Evolutionary conservation across 495 filamentous ascomycete genomes (phyloP).

Genomic region (Lentithecium fluviatile): DNA sequence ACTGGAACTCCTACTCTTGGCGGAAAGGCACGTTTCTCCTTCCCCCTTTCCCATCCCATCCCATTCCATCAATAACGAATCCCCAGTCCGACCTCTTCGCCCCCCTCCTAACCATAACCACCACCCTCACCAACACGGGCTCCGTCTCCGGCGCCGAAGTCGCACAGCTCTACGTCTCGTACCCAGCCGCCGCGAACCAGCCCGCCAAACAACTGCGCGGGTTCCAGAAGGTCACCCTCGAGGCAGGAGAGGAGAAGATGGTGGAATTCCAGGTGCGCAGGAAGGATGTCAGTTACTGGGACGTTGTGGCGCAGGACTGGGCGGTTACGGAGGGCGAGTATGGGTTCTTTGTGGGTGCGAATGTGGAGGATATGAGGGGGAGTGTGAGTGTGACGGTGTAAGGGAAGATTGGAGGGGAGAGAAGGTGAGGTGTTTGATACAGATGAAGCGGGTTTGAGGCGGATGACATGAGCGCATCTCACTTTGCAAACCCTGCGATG

Average conservation of each 20-base stretch:
- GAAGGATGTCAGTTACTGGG: background rate
- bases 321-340: background rate
- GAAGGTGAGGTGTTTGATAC: too few species aligned
- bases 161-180: constrained; percentile 1
- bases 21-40: background rate
- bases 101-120: background rate
- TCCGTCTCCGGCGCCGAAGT: constrained; percentile 3
- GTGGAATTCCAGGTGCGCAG: background rate
- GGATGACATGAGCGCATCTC: too few species aligned
- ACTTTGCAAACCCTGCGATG: too few species aligned
- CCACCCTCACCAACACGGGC: background rate
- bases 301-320: background rate
- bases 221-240: background rate
- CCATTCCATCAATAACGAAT: too few species aligned
- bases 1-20: background rate
- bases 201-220: background rate
- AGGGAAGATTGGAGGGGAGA: too few species aligned
- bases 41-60: too few species aligned
- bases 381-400: too few species aligned
- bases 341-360: background rate
- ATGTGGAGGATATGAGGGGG: too few species aligned
- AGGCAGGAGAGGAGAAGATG: background rate
- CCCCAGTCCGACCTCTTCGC: too few species aligned
- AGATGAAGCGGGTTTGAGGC: too few species aligned
- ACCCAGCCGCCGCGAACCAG: background rate